These are phyloP conservation scores for Tricholoma terreum DNA, from an alignment of 768 basidiomycete genomes.

Conservation along the genomic window DNA sequence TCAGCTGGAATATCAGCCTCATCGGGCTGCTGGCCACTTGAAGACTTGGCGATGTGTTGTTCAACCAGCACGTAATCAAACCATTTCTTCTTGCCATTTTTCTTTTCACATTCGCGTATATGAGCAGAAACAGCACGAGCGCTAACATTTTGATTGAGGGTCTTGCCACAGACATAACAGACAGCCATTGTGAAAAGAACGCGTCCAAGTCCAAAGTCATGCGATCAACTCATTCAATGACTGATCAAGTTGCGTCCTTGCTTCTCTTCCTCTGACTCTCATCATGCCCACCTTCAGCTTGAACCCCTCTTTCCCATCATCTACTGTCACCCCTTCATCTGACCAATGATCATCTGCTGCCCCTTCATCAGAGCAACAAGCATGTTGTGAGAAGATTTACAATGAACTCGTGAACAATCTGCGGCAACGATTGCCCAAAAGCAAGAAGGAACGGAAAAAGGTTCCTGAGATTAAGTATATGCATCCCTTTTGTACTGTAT, in stretches of 20 bases:
- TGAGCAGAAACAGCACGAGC: too few relatives aligned
- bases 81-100: not conserved
- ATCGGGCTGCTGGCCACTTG: not conserved
- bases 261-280: too few relatives aligned
- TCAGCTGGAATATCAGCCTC: not conserved
- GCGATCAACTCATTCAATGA: too few relatives aligned
- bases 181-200: too few relatives aligned
- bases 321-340: too few relatives aligned
- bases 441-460: not conserved
- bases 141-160: too few relatives aligned
- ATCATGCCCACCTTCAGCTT: too few relatives aligned
- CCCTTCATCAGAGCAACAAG: not conserved
- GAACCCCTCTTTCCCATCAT: too few relatives aligned
- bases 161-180: too few relatives aligned
- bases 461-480: not conserved
- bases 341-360: not conserved
- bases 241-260: too few relatives aligned
- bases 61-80: not conserved
- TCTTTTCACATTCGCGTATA: not conserved
- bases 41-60: not conserved
- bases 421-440: not conserved
- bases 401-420: not conserved
- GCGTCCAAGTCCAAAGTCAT: too few relatives aligned
- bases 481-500: not conserved
- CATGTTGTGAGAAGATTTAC: not conserved